Conservation (phyloP, 2,329 filamentous ascomycete genomes). For the Apiospora saccharicola region DNA sequence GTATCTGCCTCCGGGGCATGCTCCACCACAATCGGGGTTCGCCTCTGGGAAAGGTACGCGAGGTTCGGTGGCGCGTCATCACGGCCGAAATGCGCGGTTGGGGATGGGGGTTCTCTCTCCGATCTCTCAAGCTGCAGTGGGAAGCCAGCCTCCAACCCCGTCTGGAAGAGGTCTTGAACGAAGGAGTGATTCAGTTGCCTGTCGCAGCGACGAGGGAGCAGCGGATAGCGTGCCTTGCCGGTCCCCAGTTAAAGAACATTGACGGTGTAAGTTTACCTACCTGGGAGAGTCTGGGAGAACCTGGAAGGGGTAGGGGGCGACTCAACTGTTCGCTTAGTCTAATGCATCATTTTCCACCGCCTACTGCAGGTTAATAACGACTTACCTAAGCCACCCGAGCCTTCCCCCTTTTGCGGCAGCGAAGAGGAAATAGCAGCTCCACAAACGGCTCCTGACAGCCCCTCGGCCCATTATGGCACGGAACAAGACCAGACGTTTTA, state of each 20-base stretch:
- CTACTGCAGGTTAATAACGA: no score
- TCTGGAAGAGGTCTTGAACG: not conserved
- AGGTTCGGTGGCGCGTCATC: not conserved
- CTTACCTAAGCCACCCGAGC: not conserved
- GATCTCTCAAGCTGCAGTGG: not conserved
- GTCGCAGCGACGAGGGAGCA: not conserved
- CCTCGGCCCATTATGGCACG: no score
- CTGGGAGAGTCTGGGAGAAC: no score
- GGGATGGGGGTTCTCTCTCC: not conserved
- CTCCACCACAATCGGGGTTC: not conserved
- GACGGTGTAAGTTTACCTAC: not conserved
- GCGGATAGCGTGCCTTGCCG: not conserved
- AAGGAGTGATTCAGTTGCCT: not conserved
- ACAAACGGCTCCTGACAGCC: not conserved
- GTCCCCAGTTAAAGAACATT: not conserved
- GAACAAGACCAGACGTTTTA: no score
- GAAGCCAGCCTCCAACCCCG: not conserved
- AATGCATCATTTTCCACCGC: no score
- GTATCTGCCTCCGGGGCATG: not conserved
- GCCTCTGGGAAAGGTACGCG: not conserved
- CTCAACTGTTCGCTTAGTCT: no score
- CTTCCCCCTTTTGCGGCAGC: not conserved
- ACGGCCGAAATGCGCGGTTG: not conserved
- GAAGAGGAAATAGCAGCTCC: not conserved
- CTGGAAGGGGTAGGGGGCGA: no score